Evolutionary conservation across 139 green algal genomes (phyloP).

Genomic region (Gonium pectorale): DNA sequence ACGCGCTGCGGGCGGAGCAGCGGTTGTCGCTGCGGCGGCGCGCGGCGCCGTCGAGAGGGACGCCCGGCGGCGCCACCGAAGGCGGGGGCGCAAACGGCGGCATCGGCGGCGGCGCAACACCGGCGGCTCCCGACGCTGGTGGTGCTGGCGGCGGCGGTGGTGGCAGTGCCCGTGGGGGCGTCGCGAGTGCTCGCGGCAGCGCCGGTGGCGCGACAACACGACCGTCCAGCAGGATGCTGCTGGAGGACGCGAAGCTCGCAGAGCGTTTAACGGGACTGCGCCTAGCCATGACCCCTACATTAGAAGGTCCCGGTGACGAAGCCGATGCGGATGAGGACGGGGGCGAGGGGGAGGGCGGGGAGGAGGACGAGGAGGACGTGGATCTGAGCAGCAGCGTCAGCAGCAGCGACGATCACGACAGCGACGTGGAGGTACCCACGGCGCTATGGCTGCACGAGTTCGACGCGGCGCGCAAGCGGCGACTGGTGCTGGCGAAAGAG

Average conservation of each 20-base stretch:
- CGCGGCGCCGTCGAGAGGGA: not conserved
- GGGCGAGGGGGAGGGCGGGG: too few species aligned
- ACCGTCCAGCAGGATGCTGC: too few species aligned
- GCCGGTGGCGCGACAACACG: too few species aligned
- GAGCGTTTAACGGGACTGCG: too few species aligned
- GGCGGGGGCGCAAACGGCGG: not conserved
- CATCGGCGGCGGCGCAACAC: not conserved
- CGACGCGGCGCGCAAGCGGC: conserved; percentile 23
- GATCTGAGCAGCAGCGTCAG: not conserved
- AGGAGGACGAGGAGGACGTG: not conserved
- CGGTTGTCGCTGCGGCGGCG: not conserved
- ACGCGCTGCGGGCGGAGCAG: not conserved
- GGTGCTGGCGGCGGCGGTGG: not conserved
- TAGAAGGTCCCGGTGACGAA: not conserved
- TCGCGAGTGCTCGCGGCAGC: too few species aligned
- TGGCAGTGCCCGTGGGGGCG: too few species aligned
- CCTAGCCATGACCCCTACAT: too few species aligned
- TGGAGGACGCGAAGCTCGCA: too few species aligned
- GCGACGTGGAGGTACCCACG: conserved; percentile 48
- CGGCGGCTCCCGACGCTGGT: not conserved
- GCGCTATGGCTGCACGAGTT: conserved; percentile 57
- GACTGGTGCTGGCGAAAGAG: not conserved
- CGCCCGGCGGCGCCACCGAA: not conserved
- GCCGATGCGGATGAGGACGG: not conserved
- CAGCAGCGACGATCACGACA: conserved; percentile 38